Percentiles rank a stretch among this genome's conserved stretches.
phyloP scores from a whole-genome alignment of 2,329 filamentous ascomycete genomes.

The Ilyonectria mors-panacis region DNA sequence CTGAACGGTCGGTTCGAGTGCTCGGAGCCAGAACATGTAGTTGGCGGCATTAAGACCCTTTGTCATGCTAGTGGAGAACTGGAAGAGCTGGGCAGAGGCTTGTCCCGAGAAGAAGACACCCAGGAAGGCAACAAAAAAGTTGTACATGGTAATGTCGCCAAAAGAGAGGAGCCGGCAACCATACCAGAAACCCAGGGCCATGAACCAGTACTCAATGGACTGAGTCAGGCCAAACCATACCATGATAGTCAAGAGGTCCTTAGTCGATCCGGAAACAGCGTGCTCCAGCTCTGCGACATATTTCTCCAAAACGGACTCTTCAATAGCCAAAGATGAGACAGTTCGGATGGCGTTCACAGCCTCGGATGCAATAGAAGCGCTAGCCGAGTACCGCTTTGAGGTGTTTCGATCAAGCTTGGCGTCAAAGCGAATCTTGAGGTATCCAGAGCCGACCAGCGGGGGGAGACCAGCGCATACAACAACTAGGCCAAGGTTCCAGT shows the following conservation, averaged over 20 bases:
- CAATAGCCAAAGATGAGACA: conserved; percentile 59
- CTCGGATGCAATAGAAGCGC: conserved; percentile 61
- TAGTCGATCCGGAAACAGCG: conserved; percentile 48
- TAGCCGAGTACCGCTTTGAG: conserved; percentile 53
- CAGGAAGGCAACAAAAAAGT: conserved; percentile 66
- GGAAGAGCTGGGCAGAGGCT: conserved; percentile 58
- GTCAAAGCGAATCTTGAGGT: conserved; percentile 58
- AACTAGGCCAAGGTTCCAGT: conserved; percentile 66
- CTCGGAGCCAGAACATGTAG: conserved; percentile 65
- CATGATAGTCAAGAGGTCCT: conserved; percentile 53
- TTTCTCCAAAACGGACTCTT: conserved; percentile 51
- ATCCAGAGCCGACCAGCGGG: conserved; percentile 55
- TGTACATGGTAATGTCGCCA: conserved; percentile 67
- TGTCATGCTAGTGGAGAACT: conserved; percentile 67
- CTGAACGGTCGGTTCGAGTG: conserved; percentile 57
- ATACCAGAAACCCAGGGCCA: conserved; percentile 60
- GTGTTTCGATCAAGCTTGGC: conserved; percentile 56
- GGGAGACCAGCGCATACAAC: conserved; percentile 61
- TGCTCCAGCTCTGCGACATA: conserved; percentile 52
- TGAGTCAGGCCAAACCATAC: conserved; percentile 57
- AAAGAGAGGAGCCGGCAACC: conserved; percentile 55
- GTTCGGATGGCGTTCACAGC: conserved; percentile 58
- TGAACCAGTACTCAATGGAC: conserved; percentile 55
- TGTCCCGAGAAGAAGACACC: conserved; percentile 64
- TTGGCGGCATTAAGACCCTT: conserved; percentile 65